Conservation (phyloP, 2,329 filamentous ascomycete genomes). For the Fusarium veterinarium region DNA sequence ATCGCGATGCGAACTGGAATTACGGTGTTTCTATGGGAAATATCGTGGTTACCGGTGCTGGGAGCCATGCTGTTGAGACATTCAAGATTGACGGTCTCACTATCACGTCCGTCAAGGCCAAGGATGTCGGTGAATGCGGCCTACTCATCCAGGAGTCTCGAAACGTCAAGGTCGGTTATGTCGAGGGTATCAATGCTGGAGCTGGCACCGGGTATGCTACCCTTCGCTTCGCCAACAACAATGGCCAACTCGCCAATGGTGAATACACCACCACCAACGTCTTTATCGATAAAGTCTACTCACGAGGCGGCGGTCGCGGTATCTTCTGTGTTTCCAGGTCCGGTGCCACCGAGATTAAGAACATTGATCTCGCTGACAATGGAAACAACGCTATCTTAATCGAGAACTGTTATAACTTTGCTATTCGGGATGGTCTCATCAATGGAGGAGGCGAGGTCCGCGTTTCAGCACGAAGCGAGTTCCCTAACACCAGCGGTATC, state of each 20-base stretch:
- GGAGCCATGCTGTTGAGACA: slow-evolving; percentile 67
- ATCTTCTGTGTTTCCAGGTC: slow-evolving; percentile 69
- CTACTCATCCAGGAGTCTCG: slow-evolving; percentile 65
- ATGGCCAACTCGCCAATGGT: slow-evolving; percentile 61
- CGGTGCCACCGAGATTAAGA: slow-evolving; percentile 62
- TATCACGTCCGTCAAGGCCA: slow-evolving; percentile 64
- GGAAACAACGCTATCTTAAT: slow-evolving; percentile 68
- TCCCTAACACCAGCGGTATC: slow-evolving; percentile 64
- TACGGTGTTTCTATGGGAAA: slow-evolving; percentile 64
- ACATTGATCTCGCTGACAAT: slow-evolving; percentile 62
- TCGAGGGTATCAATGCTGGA: slow-evolving; percentile 67
- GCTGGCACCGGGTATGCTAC: slow-evolving; percentile 66
- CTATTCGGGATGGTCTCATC: slow-evolving; percentile 62
- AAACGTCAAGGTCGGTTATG: slow-evolving; percentile 64
- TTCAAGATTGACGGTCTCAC: slow-evolving; percentile 68
- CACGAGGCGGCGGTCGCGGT: slow-evolving; percentile 66
- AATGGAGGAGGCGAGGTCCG: slow-evolving; percentile 67
- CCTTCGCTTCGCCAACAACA: slow-evolving; percentile 67
- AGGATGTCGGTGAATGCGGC: slow-evolving; percentile 66
- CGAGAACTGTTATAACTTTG: slow-evolving; percentile 69
- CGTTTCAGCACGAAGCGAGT: slow-evolving; percentile 63
- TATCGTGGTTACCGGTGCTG: slow-evolving; percentile 63
- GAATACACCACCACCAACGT: slow-evolving; percentile 63
- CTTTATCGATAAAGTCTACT: slow-evolving; percentile 63
- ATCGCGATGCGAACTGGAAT: slow-evolving; percentile 64